Evolutionary conservation across 2,329 filamentous ascomycete genomes (phyloP).

Genomic region (Mycosphaerella arachidis): DNA sequence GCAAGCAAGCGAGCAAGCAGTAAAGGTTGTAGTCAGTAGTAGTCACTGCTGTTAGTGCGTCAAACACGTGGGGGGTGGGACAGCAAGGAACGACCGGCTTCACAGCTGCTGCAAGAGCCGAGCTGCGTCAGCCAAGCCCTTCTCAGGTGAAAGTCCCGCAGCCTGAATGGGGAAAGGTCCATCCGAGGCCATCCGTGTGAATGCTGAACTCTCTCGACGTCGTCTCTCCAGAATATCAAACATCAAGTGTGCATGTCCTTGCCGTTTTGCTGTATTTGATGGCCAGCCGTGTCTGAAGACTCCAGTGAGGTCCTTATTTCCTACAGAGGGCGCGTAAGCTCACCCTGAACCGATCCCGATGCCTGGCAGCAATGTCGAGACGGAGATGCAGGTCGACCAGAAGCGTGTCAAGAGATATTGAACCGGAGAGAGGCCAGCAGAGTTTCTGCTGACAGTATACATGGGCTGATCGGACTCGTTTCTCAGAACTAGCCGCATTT

Average conservation of each 20-base stretch:
- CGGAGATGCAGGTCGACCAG: background rate
- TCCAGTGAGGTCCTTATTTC: too few relatives aligned
- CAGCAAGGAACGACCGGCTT: background rate
- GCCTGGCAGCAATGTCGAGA: background rate
- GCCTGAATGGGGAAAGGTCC: background rate
- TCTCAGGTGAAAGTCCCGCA: background rate
- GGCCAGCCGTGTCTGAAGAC: background rate
- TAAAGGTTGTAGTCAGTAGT: background rate
- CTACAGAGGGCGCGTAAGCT: too few relatives aligned
- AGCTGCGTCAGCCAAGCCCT: background rate
- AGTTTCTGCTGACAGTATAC: too few relatives aligned
- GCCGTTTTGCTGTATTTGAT: background rate
- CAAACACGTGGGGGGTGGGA: background rate
- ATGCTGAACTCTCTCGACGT: background rate
- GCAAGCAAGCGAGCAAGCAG: conserved; percentile 2
- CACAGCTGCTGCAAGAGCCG: background rate
- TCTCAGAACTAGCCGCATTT: too few relatives aligned
- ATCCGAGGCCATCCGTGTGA: background rate
- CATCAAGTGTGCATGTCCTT: background rate
- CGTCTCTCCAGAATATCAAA: background rate
- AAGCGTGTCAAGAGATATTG: too few relatives aligned
- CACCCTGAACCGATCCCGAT: background rate
- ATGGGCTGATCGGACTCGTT: too few relatives aligned
- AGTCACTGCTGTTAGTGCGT: background rate
- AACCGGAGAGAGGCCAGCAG: too few relatives aligned